Base-by-base conservation (phyloP, 2,329 filamentous ascomycete species). In the Amesomyces nigricolor region DNA sequence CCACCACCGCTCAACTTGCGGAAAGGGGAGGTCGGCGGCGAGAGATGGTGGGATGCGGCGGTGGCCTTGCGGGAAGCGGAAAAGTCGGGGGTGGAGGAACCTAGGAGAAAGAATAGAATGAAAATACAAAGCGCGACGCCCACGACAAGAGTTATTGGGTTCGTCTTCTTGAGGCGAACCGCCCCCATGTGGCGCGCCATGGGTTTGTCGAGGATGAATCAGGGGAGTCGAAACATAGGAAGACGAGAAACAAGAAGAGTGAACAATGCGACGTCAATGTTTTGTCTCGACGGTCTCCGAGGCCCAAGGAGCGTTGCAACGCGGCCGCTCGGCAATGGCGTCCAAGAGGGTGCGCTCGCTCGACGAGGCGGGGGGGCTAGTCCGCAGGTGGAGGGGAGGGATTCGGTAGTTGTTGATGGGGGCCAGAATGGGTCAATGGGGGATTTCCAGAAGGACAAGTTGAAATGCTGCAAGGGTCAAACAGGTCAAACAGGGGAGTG, bases 141-240 rank as follows among this genome's bases (percentile, higher is more conserved):
- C 62, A 95, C 78, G 63, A 86, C 70, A 61, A 92, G 75, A 53
- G 87, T 92, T 67, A 88, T 78, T 61, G 89, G 86, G 72, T 84
- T 94, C 69, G 86, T 83, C 75, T 88, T 87, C 75, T 89, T 89
- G 68, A 92, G 81, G 73, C 89, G 88, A 64, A 82, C 78, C 63
- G 81, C 76, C 67, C 81, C 80, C 76, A 85, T 76, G 70, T 79
- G 74, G 68, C 78, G 76, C 67, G 78, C 76, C 78, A 81, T 81
- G 71, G 71, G 61, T 40, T 61, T 44, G 60, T 62, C 51, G 55
- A 55, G 22, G 14, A 54, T 55, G 11, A 19, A 42, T 60, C 53
- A 62, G 47, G 30, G 37, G 51, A 60, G 45, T n/a, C 52, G 59
- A 56, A 50, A 57, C 62, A 64, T 64, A 60, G 55, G 11, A 35